Conservation (phyloP, 306 rosid species). For the Echinosophora koreensis region DNA sequence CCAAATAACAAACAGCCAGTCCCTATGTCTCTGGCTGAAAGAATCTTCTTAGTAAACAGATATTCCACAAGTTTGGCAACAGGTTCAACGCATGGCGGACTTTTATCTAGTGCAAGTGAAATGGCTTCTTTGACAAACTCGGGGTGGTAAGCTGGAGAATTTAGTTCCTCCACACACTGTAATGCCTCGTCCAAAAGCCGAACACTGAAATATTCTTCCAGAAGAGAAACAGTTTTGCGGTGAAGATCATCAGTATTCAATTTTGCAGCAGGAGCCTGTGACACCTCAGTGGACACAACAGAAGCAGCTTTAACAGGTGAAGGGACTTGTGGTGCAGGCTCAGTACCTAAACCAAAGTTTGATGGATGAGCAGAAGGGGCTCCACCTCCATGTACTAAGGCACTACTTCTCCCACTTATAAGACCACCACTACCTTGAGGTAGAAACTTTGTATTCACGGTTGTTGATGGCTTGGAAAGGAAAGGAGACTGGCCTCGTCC, state of each 20-base stretch:
- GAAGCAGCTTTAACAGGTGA: constrained; percentile 57
- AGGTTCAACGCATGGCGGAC: constrained; percentile 72
- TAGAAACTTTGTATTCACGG: constrained; percentile 70
- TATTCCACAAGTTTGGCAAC: constrained; percentile 71
- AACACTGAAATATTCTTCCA: constrained; percentile 84
- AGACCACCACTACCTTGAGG: constrained; percentile 90
- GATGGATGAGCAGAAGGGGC: constrained; percentile 63
- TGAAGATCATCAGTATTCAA: constrained; percentile 58
- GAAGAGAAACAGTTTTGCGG: constrained; percentile 71
- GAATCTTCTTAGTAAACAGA: constrained; percentile 61
- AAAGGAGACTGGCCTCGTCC: constrained; percentile 79
- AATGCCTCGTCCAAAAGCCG: constrained; percentile 83
- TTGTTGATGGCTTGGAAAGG: constrained; percentile 63
- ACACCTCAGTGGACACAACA: constrained; percentile 57
- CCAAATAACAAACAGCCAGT: constrained; percentile 84
- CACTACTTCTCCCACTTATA: constrained; percentile 77
- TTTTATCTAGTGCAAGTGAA: constrained; percentile 76
- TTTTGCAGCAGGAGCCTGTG: constrained; percentile 61
- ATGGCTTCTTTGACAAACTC: constrained; percentile 96
- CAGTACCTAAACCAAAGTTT: constrained; percentile 49
- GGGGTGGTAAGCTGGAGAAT: constrained; percentile 73
- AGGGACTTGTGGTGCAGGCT: constrained; percentile 60
- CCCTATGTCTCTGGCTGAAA: constrained; percentile 66
- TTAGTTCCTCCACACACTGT: constrained; percentile 89
- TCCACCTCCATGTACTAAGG: constrained; percentile 80